phyloP scores from a whole-genome alignment of 306 rosid species.

The Lathyrus oleraceus region DNA sequence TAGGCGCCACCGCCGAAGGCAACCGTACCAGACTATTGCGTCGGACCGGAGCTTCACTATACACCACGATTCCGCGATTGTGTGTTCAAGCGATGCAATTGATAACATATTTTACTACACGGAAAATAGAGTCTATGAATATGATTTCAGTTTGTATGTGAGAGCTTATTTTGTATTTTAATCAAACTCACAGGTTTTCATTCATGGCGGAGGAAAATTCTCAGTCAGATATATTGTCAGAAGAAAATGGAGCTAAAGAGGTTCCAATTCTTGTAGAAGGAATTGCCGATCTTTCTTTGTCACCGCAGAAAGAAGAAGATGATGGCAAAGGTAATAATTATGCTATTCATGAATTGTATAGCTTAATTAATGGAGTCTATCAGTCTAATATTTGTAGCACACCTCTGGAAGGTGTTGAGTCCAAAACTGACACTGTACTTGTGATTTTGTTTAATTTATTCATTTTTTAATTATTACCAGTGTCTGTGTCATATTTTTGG shows the following conservation, averaged over 20 bases:
- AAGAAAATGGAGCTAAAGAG: slow-evolving; percentile 51
- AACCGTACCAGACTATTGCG: neutral
- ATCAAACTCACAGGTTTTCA: slow-evolving; percentile 26
- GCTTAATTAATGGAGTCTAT: neutral
- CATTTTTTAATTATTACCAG: too few species aligned
- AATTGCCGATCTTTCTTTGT: slow-evolving; percentile 42
- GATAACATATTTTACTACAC: neutral
- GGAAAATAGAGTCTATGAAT: neutral
- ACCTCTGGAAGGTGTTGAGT: too few species aligned
- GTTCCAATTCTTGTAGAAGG: slow-evolving; percentile 42
- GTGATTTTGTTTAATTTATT: too few species aligned
- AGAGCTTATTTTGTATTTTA: neutral
- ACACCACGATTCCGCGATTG: neutral
- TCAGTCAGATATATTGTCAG: slow-evolving; percentile 33
- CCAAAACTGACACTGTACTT: too few species aligned
- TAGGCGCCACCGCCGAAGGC: neutral
- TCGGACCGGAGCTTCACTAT: neutral
- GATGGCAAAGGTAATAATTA: slow-evolving; percentile 58
- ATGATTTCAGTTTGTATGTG: neutral
- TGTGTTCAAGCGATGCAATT: neutral
- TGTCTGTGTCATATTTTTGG: too few species aligned
- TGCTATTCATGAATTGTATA: neutral
- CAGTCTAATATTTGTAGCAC: neutral
- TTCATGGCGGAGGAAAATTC: slow-evolving; percentile 60
- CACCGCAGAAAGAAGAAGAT: slow-evolving; percentile 51